A percentile compares a stretch with the other conserved stretches of the same genome.
phyloP scores from a whole-genome alignment of 2,329 filamentous ascomycete genomes.

The Alternaria sp. region DNA sequence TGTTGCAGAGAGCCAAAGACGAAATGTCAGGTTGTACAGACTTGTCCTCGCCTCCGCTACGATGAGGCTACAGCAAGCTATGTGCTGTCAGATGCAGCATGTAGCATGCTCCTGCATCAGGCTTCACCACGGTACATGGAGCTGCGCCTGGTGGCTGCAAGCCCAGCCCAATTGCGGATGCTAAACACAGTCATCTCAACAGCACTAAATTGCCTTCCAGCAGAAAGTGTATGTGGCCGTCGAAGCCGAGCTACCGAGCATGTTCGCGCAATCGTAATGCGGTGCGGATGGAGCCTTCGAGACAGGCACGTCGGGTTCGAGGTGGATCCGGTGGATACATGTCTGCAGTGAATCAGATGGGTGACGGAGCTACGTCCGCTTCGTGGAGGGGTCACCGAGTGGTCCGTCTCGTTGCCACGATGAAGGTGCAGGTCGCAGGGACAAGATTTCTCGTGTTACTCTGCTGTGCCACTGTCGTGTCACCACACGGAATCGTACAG shows the following conservation, averaged over 20 bases:
- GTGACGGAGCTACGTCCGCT: conserved; percentile 12
- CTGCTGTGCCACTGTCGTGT: not conserved
- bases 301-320: conserved; percentile 8
- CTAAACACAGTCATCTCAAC: not conserved
- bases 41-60: not conserved
- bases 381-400: conserved; percentile 7
- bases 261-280: conserved; percentile 6
- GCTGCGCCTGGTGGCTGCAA: conserved; percentile 1
- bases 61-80: not conserved
- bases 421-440: conserved; percentile 6
- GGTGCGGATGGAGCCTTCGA: conserved; percentile 14
- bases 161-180: not conserved
- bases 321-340: conserved; percentile 15
- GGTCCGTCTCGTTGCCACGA: conserved; percentile 11
- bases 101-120: conserved; percentile 4
- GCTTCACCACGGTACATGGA: conserved; percentile 2
- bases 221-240: not conserved
- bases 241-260: not conserved
- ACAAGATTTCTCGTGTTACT: conserved; percentile 1
- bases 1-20: not conserved
- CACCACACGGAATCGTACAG: not conserved
- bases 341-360: conserved; percentile 13
- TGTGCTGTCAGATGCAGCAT: conserved; percentile 1
- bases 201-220: not conserved
- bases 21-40: not conserved